phyloP scores from a whole-genome alignment of 2,329 filamentous ascomycete species.

The Phoma herbarum region DNA sequence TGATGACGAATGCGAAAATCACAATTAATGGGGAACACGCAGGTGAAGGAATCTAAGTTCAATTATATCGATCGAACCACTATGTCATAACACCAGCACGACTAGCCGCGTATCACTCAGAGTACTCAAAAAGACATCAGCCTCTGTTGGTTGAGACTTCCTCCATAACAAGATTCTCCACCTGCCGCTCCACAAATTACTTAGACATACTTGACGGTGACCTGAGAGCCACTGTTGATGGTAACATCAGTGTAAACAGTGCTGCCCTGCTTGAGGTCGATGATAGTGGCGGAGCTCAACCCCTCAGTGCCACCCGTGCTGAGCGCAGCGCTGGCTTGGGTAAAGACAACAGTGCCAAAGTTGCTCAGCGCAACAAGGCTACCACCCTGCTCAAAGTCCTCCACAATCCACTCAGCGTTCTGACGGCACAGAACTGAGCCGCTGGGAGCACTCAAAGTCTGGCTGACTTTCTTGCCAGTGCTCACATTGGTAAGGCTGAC shows the following conservation, averaged over 20 bases:
- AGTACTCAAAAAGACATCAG: not conserved
- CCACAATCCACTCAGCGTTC: conserved; percentile 71
- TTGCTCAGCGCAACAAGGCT: conserved; percentile 57
- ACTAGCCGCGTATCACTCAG: too few species aligned
- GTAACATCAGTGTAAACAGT: conserved; percentile 33
- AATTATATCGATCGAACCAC: too few species aligned
- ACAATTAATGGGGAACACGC: too few species aligned
- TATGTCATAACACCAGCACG: not conserved
- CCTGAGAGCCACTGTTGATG: conserved; percentile 21
- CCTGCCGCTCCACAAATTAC: not conserved
- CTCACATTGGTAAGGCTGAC: conserved; percentile 62
- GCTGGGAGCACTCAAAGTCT: conserved; percentile 54
- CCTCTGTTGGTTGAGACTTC: too few species aligned
- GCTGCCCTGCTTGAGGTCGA: conserved; percentile 58
- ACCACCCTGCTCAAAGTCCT: conserved; percentile 58
- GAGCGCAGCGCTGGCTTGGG: conserved; percentile 48
- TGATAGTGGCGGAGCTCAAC: conserved; percentile 52
- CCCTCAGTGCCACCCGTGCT: conserved; percentile 40
- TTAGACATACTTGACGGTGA: conserved; percentile 22
- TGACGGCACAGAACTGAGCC: conserved; percentile 27
- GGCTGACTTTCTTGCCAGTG: conserved; percentile 61
- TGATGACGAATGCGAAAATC: too few species aligned
- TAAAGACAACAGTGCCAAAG: conserved; percentile 60
- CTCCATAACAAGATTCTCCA: too few species aligned
- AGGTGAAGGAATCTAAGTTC: too few species aligned